phyloP scores from a whole-genome alignment of 768 basidiomycete genomes.

The Exidia glandulosa region DNA sequence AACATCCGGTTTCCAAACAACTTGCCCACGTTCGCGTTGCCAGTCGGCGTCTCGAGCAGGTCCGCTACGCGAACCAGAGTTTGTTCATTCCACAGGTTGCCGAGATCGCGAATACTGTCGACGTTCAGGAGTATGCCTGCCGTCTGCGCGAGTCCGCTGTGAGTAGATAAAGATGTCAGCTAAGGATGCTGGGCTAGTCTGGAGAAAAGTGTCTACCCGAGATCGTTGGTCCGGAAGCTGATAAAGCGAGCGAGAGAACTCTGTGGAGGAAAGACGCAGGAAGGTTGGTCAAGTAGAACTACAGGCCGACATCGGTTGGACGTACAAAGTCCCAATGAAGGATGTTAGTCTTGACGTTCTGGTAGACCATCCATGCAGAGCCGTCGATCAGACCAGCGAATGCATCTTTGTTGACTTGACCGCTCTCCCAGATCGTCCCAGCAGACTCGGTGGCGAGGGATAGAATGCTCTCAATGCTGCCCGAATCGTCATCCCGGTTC shows the following conservation, averaged over 20 bases:
- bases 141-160: constrained; percentile 34
- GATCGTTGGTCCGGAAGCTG: constrained; percentile 47
- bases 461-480: constrained; percentile 45
- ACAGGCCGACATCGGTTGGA: constrained; percentile 4
- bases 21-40: constrained; percentile 43
- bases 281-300: neutral
- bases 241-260: constrained; percentile 57
- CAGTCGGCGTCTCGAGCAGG: constrained; percentile 23
- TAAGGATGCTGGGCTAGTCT: constrained; percentile 1
- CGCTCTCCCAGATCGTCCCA: constrained; percentile 39
- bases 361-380: constrained; percentile 59
- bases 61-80: constrained; percentile 28
- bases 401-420: constrained; percentile 25
- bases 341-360: constrained; percentile 43
- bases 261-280: constrained; percentile 22
- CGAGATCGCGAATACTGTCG: constrained; percentile 37
- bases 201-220: constrained; percentile 22
- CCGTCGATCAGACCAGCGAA: constrained; percentile 48
- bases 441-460: constrained; percentile 49
- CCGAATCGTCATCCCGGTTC: constrained; percentile 12
- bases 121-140: constrained; percentile 45
- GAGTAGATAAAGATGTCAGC: neutral
- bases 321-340: constrained; percentile 66
- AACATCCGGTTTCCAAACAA: constrained; percentile 53
- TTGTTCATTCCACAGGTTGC: constrained; percentile 39